Evolutionary conservation across 1,139 yeast genomes (phyloP).

Genomic region (Candida tropicalis): DNA sequence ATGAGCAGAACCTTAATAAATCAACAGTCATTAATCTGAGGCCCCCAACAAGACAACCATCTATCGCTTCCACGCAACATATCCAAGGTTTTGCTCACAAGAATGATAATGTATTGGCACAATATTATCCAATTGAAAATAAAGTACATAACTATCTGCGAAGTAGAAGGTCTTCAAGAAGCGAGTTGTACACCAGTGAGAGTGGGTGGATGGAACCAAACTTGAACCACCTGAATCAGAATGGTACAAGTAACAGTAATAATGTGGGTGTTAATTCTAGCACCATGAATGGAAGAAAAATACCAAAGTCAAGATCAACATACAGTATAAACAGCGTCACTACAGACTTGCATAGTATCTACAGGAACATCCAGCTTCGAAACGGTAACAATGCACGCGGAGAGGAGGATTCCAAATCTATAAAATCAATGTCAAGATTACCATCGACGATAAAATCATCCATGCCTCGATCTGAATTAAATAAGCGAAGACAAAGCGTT

Average conservation of each 20-base stretch:
- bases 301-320: slow-evolving; percentile 30
- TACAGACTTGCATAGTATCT: slow-evolving; percentile 3
- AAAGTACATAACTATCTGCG: slow-evolving; percentile 26
- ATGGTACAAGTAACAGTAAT: neutral
- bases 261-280: neutral
- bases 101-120: slow-evolving; percentile 18
- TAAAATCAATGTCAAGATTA: slow-evolving; percentile 20
- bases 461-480: slow-evolving; percentile 11
- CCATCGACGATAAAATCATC: slow-evolving; percentile 19
- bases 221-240: slow-evolving; percentile 9
- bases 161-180: slow-evolving; percentile 42
- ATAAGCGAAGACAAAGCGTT: slow-evolving; percentile 9
- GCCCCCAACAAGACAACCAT: slow-evolving; percentile 32
- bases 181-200: slow-evolving; percentile 44
- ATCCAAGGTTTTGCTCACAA: slow-evolving; percentile 13
- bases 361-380: slow-evolving; percentile 3
- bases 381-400: neutral
- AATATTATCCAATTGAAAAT: slow-evolving; percentile 39
- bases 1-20: slow-evolving; percentile 44
- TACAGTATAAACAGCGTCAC: slow-evolving; percentile 28
- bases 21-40: slow-evolving; percentile 26
- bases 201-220: slow-evolving; percentile 51
- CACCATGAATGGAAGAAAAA: slow-evolving; percentile 2
- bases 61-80: slow-evolving; percentile 29
- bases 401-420: slow-evolving; percentile 21